Base-by-base conservation (phyloP, 2,329 filamentous ascomycete genomes). In the Talaromyces rugulosus region DNA sequence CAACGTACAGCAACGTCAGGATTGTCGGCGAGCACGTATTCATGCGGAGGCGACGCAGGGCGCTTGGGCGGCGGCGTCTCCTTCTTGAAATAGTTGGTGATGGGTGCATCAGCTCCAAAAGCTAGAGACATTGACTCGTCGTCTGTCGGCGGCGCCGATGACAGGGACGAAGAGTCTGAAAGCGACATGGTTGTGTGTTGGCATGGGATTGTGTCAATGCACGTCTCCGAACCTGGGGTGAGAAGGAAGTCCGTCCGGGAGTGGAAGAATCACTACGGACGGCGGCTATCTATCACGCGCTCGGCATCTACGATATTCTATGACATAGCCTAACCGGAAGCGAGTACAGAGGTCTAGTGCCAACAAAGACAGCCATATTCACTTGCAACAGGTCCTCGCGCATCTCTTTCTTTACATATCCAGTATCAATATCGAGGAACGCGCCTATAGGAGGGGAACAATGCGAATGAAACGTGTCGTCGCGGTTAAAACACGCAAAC, bases 1-100 rank as follows among this genome's bases (percentile, higher is more conserved):
- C 65, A 63, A 91, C 93, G 78, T 84, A 97, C 93, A 69, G 94
- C 90, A 79, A 98, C 93, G 73, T 95, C 90, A 65, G 90, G 85
- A 76, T 96, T 96, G 75, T 98, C 94, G 65, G 91, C 92, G 61
- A 97, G 82, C 31, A 92, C 89, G 77, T 89, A 91, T 82, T 96
- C 92, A 76, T 97, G 94, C 8, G 91, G 88, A 68, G 94, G 94
- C 67, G 93, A 97, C 23, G 92, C 88, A 62, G 89, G 88, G 74
- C 94, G 85, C 82, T 95, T 96, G 71, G 86, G 87, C 70, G 87
- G 82, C 62, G 87, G 87, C 65, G 89, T 87, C 68, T 75, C 70
- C 62, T 72, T 74, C 69, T 80, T 81, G 72, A 82, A 81, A 71
- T 81, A 82, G 64, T 79, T 80, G 60, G 76, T 71, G 61, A 82